A percentile compares a stretch with the other conserved stretches of the same genome.
Conservation (phyloP, 2,329 filamentous ascomycete species). For the Magnaporthiopsis poae region DNA sequence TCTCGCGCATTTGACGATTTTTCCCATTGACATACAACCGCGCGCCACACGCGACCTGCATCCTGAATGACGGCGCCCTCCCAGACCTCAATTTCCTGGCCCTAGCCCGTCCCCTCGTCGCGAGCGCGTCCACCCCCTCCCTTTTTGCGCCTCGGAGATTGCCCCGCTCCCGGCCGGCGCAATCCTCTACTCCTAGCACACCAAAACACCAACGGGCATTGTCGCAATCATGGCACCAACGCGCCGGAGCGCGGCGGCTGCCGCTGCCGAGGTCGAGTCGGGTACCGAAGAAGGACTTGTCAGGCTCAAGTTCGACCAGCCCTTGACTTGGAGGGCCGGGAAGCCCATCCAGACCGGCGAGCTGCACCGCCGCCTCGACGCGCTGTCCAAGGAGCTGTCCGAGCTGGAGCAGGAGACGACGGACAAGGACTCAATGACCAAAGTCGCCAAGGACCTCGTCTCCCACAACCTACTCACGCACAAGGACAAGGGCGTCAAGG, state of each 20-base stretch:
- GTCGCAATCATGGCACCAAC: slow-evolving; percentile 7
- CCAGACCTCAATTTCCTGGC: background rate
- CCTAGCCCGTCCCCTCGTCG: slow-evolving; percentile 1
- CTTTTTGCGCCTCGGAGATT: background rate
- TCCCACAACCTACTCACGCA: slow-evolving; percentile 74
- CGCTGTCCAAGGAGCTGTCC: slow-evolving; percentile 70
- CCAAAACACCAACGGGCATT: background rate
- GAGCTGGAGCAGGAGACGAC: slow-evolving; percentile 80
- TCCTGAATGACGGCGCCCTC: background rate
- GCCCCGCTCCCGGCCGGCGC: background rate
- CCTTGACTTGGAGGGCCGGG: slow-evolving; percentile 83
- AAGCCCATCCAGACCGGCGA: slow-evolving; percentile 78
- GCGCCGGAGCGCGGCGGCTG: slow-evolving; percentile 6
- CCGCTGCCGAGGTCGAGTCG: slow-evolving; percentile 5
- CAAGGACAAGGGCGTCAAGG: slow-evolving; percentile 87
- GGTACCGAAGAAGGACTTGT: slow-evolving; percentile 20
- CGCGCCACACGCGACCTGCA: background rate
- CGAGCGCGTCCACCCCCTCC: background rate
- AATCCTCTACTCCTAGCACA: too few relatives aligned
- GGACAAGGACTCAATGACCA: slow-evolving; percentile 70
- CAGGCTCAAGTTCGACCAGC: slow-evolving; percentile 68
- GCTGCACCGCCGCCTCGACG: slow-evolving; percentile 70
- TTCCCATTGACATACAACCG: background rate
- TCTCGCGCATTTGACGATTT: background rate
- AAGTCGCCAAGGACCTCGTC: slow-evolving; percentile 76